A percentile compares a stretch with the other conserved stretches of the same genome.
Evolutionary conservation across 495 filamentous ascomycete species (phyloP).

Genomic region (Penicillium flavigenum): DNA sequence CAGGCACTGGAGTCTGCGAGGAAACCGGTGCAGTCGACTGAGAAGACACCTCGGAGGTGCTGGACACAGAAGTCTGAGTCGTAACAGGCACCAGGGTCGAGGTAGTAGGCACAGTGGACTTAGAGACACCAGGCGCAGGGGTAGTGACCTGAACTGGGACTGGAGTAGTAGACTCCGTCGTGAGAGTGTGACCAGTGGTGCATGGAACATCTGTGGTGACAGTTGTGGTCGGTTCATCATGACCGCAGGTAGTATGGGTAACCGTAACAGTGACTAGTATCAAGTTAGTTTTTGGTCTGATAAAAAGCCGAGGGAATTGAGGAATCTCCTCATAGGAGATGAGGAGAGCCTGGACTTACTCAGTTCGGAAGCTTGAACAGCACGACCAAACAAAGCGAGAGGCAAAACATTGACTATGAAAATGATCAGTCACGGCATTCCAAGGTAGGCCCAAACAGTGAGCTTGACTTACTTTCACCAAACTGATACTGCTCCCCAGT

Average conservation of each 20-base stretch:
- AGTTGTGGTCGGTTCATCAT: conserved; percentile 4
- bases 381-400: conserved; percentile 4
- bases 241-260: conserved; percentile 6
- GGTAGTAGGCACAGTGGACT: background rate
- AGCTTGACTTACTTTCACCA: conserved; percentile 4
- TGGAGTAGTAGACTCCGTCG: background rate
- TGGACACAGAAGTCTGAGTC: background rate
- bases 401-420: background rate
- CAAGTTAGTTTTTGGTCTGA: background rate
- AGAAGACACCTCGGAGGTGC: background rate
- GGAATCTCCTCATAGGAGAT: background rate
- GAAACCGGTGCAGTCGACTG: background rate
- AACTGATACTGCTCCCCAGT: conserved; percentile 11
- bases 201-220: conserved; percentile 6
- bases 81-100: background rate
- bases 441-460: background rate
- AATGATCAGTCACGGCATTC: background rate
- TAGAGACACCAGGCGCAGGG: background rate
- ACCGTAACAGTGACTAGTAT: conserved; percentile 20
- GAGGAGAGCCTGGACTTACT: background rate
- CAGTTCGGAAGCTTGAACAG: background rate
- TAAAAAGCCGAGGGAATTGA: background rate
- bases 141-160: background rate
- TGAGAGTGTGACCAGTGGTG: conserved; percentile 7
- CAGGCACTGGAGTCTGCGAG: background rate